Evolutionary conservation across 139 green algal genomes (phyloP).

Genomic region (Mychonastes homosphaera): DNA sequence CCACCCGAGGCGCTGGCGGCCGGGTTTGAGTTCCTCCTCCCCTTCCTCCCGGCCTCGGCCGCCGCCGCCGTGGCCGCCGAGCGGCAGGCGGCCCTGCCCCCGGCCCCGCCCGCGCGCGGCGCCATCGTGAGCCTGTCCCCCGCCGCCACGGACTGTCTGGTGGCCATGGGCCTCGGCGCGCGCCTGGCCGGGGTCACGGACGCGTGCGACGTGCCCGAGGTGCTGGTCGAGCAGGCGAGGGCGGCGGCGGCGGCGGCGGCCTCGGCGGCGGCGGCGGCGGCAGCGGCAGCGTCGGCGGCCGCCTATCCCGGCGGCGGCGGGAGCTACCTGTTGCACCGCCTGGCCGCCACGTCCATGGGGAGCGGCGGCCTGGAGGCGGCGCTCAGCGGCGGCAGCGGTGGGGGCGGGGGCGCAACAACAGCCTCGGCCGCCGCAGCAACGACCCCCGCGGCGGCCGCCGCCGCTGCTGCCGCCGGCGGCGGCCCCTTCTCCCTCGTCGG

Average conservation of each 20-base stretch:
- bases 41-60: too few relatives aligned
- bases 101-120: background rate
- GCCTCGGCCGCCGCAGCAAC: too few relatives aligned
- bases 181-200: constrained; percentile 64
- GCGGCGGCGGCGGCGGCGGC: background rate
- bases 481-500: too few relatives aligned
- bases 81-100: too few relatives aligned
- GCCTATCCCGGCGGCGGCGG: background rate
- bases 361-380: background rate
- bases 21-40: too few relatives aligned
- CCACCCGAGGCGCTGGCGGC: too few relatives aligned
- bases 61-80: too few relatives aligned
- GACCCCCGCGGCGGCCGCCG: too few relatives aligned
- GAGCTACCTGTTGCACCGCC: background rate
- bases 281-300: background rate
- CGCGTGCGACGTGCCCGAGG: constrained; percentile 35
- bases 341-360: background rate
- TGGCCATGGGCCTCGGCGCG: constrained; percentile 52
- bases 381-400: constrained; percentile 3
- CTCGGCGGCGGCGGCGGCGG: background rate
- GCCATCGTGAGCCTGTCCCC: constrained; percentile 58
- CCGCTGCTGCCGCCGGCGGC: too few relatives aligned
- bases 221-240: background rate
- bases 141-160: constrained; percentile 62
- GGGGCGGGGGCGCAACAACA: too few relatives aligned